These are phyloP conservation scores for Pseudogymnoascus sp. DNA, from an alignment of 2,329 filamentous ascomycete species.

Conservation along the genomic window DNA sequence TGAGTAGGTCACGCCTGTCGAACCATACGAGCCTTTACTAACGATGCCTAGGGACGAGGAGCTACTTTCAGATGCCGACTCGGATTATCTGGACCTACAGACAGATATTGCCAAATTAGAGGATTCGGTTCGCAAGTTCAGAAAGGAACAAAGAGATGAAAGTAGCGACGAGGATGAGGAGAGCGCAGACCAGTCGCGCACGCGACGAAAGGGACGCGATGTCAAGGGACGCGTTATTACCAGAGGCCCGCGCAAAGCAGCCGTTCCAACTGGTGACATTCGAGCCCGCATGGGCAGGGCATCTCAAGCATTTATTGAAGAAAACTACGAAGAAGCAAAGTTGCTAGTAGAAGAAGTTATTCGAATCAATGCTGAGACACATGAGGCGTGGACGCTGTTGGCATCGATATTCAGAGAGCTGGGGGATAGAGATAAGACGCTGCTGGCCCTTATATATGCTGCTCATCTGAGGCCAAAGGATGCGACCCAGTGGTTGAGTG, in stretches of 20 bases:
- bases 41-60: conserved; percentile 10
- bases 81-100: conserved; percentile 35
- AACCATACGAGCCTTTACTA: not conserved
- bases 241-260: conserved; percentile 45
- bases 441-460: conserved; percentile 54
- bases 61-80: conserved; percentile 32
- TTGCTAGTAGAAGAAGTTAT: conserved; percentile 55
- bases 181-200: conserved; percentile 10
- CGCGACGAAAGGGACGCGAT: conserved; percentile 11
- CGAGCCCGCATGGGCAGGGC: conserved; percentile 59
- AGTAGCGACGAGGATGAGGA: not conserved
- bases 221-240: conserved; percentile 12
- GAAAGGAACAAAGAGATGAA: conserved; percentile 15
- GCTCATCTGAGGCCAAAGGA: conserved; percentile 57
- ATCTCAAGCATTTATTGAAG: conserved; percentile 58
- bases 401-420: conserved; percentile 55
- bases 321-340: conserved; percentile 52
- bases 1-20: not conserved
- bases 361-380: conserved; percentile 59
- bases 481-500: conserved; percentile 49
- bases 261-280: conserved; percentile 64
- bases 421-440: conserved; percentile 47
- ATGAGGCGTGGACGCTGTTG: conserved; percentile 57
- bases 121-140: conserved; percentile 20
- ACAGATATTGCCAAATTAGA: conserved; percentile 34